Percentiles rank a stretch among this genome's conserved stretches.
Evolutionary conservation across 108 stramenopile species (phyloP).

Genomic region (Licmophora abbreviata): DNA sequence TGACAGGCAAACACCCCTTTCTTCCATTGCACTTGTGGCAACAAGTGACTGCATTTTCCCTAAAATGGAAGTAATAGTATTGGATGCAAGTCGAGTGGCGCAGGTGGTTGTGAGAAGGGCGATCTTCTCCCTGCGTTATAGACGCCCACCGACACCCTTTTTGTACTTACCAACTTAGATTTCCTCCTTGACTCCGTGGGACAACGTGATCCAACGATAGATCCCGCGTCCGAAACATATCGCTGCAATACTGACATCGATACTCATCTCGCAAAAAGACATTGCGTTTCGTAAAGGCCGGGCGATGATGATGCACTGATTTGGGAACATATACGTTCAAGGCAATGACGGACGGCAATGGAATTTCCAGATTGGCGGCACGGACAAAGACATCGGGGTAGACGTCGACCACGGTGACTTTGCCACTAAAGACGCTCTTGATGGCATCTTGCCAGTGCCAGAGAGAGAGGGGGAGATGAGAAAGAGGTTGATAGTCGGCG

Average conservation of each 20-base stretch:
- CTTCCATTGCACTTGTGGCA: conserved; percentile 73
- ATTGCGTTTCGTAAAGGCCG: conserved; percentile 79
- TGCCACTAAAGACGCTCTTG: conserved; percentile 72
- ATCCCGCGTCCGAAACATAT: conserved; percentile 57
- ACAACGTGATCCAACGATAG: conserved; percentile 75
- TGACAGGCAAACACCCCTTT: conserved; percentile 53
- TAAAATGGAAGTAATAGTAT: neutral
- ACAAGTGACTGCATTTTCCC: conserved; percentile 76
- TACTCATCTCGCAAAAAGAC: conserved; percentile 83
- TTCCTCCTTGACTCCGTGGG: conserved; percentile 64
- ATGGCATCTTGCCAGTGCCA: conserved; percentile 87
- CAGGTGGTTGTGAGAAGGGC: neutral
- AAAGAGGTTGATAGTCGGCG: conserved; percentile 76
- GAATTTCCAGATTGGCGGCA: conserved; percentile 64
- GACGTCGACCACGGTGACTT: conserved; percentile 77
- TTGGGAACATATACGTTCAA: conserved; percentile 61
- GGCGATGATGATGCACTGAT: conserved; percentile 22
- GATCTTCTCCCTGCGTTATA: neutral
- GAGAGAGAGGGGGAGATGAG: conserved; percentile 62
- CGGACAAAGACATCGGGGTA: conserved; percentile 66
- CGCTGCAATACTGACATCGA: conserved; percentile 73
- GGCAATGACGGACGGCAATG: conserved; percentile 74
- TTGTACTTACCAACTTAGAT: conserved; percentile 47
- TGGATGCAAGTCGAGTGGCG: neutral
- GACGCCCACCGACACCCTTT: neutral